phyloP scores from a whole-genome alignment of 768 basidiomycete species.

The Ramaria sp. region DNA sequence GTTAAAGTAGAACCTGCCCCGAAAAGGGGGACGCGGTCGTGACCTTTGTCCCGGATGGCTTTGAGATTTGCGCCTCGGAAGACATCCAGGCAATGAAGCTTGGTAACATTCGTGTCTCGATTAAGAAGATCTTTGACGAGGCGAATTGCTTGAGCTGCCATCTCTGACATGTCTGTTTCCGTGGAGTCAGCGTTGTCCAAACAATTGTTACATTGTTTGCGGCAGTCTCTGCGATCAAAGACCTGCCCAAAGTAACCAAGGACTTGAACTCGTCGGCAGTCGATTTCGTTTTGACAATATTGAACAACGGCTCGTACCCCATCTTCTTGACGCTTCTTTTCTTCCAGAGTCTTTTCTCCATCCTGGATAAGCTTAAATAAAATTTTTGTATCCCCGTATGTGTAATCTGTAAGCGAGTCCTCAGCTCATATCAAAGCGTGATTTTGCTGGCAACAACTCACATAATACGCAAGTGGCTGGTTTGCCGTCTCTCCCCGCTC shows the following conservation, averaged over 20 bases:
- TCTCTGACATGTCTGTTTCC: constrained; percentile 48
- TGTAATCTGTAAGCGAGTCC: constrained; percentile 43
- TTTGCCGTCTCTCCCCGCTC: constrained; percentile 86
- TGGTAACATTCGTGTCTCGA: constrained; percentile 44
- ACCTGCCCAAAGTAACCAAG: constrained; percentile 81
- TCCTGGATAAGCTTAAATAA: constrained; percentile 54
- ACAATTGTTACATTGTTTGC: constrained; percentile 79
- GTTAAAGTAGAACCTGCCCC: constrained; percentile 44
- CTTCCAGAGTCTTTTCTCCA: constrained; percentile 34
- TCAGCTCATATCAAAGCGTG: background rate
- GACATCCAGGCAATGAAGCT: constrained; percentile 46
- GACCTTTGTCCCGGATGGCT: constrained; percentile 35
- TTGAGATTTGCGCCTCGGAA: constrained; percentile 52
- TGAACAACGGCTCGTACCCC: constrained; percentile 60
- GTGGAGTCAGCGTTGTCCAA: constrained; percentile 33
- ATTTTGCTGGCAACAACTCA: constrained; percentile 27
- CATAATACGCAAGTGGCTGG: constrained; percentile 82
- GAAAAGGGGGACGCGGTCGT: constrained; percentile 36
- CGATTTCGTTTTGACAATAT: constrained; percentile 71
- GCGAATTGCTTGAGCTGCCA: constrained; percentile 44
- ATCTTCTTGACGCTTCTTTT: constrained; percentile 56
- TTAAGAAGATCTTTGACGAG: constrained; percentile 41
- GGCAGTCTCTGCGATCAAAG: constrained; percentile 60
- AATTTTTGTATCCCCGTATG: constrained; percentile 43
- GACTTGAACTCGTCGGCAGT: constrained; percentile 82